These are phyloP conservation scores for Silene vulgaris DNA, from an alignment of 179 eudicot species.

Conservation along the genomic window DNA sequence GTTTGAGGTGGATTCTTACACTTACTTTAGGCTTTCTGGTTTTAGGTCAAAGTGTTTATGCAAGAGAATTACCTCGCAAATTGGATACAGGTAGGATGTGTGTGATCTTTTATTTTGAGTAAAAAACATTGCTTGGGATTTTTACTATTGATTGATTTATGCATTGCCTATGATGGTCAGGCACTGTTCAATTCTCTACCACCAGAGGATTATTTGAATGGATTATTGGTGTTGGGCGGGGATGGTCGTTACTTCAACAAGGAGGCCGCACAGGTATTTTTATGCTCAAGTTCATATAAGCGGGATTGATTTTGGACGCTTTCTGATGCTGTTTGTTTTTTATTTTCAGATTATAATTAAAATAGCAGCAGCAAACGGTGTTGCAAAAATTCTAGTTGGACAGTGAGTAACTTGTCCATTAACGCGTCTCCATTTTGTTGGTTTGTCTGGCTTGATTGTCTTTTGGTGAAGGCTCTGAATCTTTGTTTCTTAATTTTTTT, in stretches of 20 bases:
- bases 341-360: slow-evolving; percentile 64
- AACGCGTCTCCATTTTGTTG: not conserved
- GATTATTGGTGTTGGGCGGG: slow-evolving; percentile 84
- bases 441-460: not conserved
- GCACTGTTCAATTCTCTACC: slow-evolving; percentile 84
- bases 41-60: slow-evolving; percentile 86
- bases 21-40: slow-evolving; percentile 4
- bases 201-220: slow-evolving; percentile 70
- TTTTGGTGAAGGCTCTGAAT: not conserved
- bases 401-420: slow-evolving; percentile 49
- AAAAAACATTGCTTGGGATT: not conserved
- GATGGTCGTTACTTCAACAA: slow-evolving; percentile 89
- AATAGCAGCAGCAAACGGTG: slow-evolving; percentile 96
- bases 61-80: slow-evolving; percentile 90
- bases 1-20: slow-evolving; percentile 5
- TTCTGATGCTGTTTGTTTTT: slow-evolving; percentile 7
- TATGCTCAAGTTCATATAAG: slow-evolving; percentile 10
- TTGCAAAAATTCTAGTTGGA: slow-evolving; percentile 83
- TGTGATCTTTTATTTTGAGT: not conserved
- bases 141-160: slow-evolving; percentile 11
- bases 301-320: slow-evolving; percentile 2
- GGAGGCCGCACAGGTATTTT: slow-evolving; percentile 88
- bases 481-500: slow-evolving; percentile 1
- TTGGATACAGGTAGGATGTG: slow-evolving; percentile 83
- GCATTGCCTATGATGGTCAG: slow-evolving; percentile 33